Evolutionary conservation across 805 yeast genomes (phyloP).

Genomic region (Starmerella bombicola): DNA sequence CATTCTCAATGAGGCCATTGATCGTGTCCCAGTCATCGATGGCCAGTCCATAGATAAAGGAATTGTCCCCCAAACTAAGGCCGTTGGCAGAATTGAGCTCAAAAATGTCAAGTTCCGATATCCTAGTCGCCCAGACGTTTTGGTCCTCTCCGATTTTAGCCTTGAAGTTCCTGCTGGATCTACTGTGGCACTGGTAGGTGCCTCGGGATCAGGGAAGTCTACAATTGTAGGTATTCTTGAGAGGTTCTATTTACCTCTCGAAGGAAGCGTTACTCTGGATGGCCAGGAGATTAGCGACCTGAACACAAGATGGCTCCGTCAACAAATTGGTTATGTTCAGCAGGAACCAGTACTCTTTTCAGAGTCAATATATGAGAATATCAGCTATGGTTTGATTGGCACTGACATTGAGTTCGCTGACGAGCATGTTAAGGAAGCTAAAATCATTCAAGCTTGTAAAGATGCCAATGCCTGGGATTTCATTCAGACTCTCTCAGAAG

Average conservation of each 20-base stretch:
- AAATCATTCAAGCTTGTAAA: neutral
- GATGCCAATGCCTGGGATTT: neutral
- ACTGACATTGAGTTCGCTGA: neutral
- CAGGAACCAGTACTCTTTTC: neutral
- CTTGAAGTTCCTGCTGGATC: constrained; percentile 38
- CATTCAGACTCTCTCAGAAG: neutral
- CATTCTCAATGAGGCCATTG: neutral
- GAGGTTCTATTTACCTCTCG: neutral
- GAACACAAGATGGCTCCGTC: neutral
- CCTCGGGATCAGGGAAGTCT: constrained; percentile 51
- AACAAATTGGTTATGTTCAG: neutral
- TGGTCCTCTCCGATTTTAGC: constrained; percentile 40
- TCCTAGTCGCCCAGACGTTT: constrained; percentile 42
- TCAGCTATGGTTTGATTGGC: neutral
- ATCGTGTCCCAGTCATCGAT: constrained; percentile 1
- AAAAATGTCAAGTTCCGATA: constrained; percentile 50
- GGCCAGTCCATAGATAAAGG: neutral
- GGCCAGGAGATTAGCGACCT: neutral
- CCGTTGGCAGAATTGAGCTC: constrained; percentile 42
- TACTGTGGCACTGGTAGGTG: constrained; percentile 55
- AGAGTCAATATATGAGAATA: neutral
- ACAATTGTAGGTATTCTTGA: constrained; percentile 39
- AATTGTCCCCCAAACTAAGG: neutral
- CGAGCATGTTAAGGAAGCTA: neutral
- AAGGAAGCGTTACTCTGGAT: neutral